Percentiles rank a stretch among this genome's conserved stretches.
These are phyloP conservation scores for Madurella fahalii DNA, from an alignment of 2,329 filamentous ascomycete genomes.

Conservation along the genomic window DNA sequence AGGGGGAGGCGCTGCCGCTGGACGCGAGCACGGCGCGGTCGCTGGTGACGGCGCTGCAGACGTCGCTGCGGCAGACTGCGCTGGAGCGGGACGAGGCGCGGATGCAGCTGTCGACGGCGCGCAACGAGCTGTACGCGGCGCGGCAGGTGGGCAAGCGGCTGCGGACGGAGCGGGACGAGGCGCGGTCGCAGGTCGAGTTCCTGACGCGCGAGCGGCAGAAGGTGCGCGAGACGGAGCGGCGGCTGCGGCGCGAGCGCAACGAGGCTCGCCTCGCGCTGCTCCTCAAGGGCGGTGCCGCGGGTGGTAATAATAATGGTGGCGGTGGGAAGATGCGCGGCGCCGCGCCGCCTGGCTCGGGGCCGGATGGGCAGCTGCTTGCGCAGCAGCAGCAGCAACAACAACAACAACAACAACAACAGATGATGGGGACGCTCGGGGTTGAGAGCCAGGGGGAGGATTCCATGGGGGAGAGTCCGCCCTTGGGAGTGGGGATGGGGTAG, in stretches of 20 bases:
- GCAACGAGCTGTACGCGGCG: slow-evolving; percentile 25
- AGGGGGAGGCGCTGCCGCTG: no score
- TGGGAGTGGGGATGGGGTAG: not conserved
- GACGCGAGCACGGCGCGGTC: not conserved
- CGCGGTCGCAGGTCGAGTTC: slow-evolving; percentile 15
- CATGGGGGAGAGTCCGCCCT: not conserved
- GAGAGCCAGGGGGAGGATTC: no score
- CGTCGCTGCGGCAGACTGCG: slow-evolving; percentile 6
- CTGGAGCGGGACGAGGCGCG: slow-evolving; percentile 21
- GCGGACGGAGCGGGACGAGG: slow-evolving; percentile 24
- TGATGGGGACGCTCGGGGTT: not conserved
- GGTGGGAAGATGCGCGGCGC: no score
- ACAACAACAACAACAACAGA: no score
- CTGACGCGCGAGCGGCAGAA: slow-evolving; percentile 12
- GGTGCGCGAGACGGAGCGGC: slow-evolving; percentile 9
- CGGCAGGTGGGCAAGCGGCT: slow-evolving; percentile 21
- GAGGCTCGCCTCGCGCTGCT: slow-evolving; percentile 15
- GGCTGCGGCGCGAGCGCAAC: slow-evolving; percentile 23
- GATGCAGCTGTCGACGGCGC: slow-evolving; percentile 17
- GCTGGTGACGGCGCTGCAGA: slow-evolving; percentile 1
- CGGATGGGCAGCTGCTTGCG: no score
- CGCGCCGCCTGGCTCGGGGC: no score
- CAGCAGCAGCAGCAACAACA: no score
- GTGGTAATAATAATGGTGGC: no score
- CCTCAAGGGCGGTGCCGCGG: not conserved